Conservation (phyloP, 441 rosid genomes). For the Gossypium schwendimanii region DNA sequence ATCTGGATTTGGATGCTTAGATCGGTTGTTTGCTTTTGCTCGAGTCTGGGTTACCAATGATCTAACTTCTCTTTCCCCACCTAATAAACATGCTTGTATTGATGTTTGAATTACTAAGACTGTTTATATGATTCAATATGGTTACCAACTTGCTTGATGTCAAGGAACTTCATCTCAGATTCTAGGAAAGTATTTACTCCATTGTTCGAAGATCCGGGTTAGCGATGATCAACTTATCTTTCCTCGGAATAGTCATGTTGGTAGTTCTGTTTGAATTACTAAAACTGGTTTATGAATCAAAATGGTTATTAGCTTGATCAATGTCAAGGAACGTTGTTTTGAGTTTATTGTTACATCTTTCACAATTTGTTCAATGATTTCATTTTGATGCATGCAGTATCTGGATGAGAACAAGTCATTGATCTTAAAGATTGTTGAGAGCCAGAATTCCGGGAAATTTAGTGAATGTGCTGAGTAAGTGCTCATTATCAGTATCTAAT, state of each 20-base stretch:
- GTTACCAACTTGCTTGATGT: no score
- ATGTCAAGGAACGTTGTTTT: background rate
- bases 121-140: no score
- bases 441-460: constrained; percentile 88
- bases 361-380: background rate
- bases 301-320: background rate
- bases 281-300: background rate
- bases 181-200: no score
- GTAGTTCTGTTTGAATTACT: background rate
- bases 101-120: no score
- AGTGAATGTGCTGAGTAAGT: constrained; percentile 94
- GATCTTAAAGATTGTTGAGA: constrained; percentile 95
- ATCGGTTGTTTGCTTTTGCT: no score
- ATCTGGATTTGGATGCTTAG: background rate
- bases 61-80: no score
- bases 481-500: background rate
- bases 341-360: background rate
- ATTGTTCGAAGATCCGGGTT: no score
- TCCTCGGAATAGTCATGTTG: background rate
- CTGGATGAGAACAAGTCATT: constrained; percentile 96
- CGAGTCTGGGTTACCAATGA: no score
- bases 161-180: no score
- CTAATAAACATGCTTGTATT: no score
- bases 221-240: background rate
- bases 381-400: constrained; percentile 45